Evolutionary conservation across 805 yeast species (phyloP), one percentile per base, ranked within the genome.

Genomic region (Kodamaea nitidulidarum): DNA sequence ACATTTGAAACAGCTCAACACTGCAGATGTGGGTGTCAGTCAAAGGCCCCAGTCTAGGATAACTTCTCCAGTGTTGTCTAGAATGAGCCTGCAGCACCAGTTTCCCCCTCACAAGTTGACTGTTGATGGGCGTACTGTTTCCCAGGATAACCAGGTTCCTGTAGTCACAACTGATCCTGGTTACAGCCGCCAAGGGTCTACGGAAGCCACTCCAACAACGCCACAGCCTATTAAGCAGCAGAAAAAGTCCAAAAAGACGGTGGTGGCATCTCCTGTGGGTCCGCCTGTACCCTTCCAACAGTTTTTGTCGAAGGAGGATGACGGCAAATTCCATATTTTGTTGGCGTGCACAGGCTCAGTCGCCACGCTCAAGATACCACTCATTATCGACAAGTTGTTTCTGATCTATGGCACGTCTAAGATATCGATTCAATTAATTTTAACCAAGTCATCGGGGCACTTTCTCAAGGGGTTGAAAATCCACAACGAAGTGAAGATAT

Each of bases 311-410:
- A 80, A 79, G 51, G 60, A 83, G 58, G 93, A 87, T 56, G 95
- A 87, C 56, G 84, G 81, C 32, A 90, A 88, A 55, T 71, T 87
- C 41, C 98, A 93, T 60, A 81, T 93, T 32, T 67, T 93, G 41
- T 70, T 93, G 31, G 98, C 95, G 14, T 95, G 95, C 14, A 87
- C 98, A 1, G 98, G 98, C 1, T 85, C 95, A 2, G 97, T 93
- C 3, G 98, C 98, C 4, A 87, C 98, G 2, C 88, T 93, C 46
- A 93, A 93, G 60, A 81, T 93, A 15, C 96, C 96, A 0, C 61
- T 84, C 48, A 88, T 93, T 28, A 87, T 93, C 47, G 95, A 84
- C 55, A 87, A 88, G 58, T 71, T 93, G 36, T 83, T 81, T 56
- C 86, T 87, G 58, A 71, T 83, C 5, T 91, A 85, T 61, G 86